Evolutionary conservation across 441 rosid genomes (phyloP), one percentile per base, ranked within the genome.

Genomic region (Euphorbia neoarborescens): DNA sequence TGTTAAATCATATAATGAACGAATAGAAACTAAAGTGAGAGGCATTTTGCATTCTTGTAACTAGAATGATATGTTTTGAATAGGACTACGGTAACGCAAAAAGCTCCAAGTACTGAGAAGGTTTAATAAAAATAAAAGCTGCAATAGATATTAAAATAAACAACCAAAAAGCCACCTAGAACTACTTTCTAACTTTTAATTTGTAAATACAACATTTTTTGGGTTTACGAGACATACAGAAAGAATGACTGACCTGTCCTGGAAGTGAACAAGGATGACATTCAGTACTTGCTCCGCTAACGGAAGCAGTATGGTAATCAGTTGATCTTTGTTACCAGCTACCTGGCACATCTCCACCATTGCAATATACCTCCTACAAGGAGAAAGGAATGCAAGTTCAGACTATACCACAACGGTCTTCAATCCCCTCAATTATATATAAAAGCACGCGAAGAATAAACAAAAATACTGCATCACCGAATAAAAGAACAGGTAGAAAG

Each of bases 291-390:
- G 89, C 80, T 94, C 99, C 20, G 84, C 88, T 40, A 91, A 88
- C 57, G 88, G 90, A 68, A 90, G 88, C 75, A 91, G 80, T 71
- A 94, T 77, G 65, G 89, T 80, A 57, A 91, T 84, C 62, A 89
- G 86, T 83, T 89, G 93, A 74, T 90, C 96, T 75, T 84, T 84
- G 75, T 74, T 80, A 57, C 92, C 92, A 69, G 89, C 92, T 62
- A 89, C 88, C 81, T 82, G 84, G 84, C 95, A 94, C 95, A 94
- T 91, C 83, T 94, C 96, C 22, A 89, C 90, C 97, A 94, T 90
- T 24, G 97, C 95, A 73, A 85, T 78, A 77, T 88, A 89, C 83
- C 99, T 87, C 95, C 98, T 94, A 86, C 58, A 76, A 65, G 46
- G 51, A 75, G 54, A 22, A 59, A 14, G 0, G 48, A 17, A 17